Percentiles rank a stretch among this genome's conserved stretches.
Evolutionary conservation across 2,329 filamentous ascomycete genomes (phyloP).

Genomic region (Amauroascus niger): DNA sequence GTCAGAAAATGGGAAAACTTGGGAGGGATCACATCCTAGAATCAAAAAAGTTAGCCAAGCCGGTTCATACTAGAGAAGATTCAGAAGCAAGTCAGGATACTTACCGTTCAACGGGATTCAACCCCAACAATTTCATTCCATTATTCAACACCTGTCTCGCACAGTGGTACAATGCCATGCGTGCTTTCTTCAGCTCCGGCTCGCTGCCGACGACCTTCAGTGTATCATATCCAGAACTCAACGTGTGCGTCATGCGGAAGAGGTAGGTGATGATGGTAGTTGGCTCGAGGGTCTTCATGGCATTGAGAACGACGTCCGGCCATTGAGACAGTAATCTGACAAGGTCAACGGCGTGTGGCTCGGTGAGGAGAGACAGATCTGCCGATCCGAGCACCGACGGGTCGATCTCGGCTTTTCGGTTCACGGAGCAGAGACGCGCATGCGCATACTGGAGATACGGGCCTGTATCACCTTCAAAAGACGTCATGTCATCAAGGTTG

Average conservation of each 20-base stretch:
- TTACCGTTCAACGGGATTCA: slow-evolving; percentile 54
- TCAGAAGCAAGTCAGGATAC: too few relatives aligned
- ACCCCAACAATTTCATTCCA: slow-evolving; percentile 55
- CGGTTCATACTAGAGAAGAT: too few relatives aligned
- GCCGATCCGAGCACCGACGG: slow-evolving; percentile 43
- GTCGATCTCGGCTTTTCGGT: slow-evolving; percentile 45
- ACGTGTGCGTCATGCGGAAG: slow-evolving; percentile 55
- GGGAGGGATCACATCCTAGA: too few relatives aligned
- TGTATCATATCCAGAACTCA: slow-evolving; percentile 54
- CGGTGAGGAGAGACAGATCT: slow-evolving; percentile 52
- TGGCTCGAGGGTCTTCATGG: slow-evolving; percentile 57
- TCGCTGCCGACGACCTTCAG: slow-evolving; percentile 54
- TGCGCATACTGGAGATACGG: slow-evolving; percentile 58
- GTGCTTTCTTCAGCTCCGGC: slow-evolving; percentile 47
- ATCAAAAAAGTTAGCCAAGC: too few relatives aligned
- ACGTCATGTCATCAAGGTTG: slow-evolving; percentile 56
- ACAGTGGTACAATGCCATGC: slow-evolving; percentile 53
- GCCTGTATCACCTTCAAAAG: slow-evolving; percentile 57
- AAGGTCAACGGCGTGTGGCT: slow-evolving; percentile 53
- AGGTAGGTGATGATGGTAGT: slow-evolving; percentile 57
- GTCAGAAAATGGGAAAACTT: too few relatives aligned
- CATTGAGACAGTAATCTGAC: slow-evolving; percentile 54
- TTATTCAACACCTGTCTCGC: slow-evolving; percentile 56
- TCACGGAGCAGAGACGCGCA: slow-evolving; percentile 50
- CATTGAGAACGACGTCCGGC: slow-evolving; percentile 55